A percentile compares a stretch with the other conserved stretches of the same genome.
Evolutionary conservation across 2,329 filamentous ascomycete genomes (phyloP).

Genomic region (Talaromyces piceae): DNA sequence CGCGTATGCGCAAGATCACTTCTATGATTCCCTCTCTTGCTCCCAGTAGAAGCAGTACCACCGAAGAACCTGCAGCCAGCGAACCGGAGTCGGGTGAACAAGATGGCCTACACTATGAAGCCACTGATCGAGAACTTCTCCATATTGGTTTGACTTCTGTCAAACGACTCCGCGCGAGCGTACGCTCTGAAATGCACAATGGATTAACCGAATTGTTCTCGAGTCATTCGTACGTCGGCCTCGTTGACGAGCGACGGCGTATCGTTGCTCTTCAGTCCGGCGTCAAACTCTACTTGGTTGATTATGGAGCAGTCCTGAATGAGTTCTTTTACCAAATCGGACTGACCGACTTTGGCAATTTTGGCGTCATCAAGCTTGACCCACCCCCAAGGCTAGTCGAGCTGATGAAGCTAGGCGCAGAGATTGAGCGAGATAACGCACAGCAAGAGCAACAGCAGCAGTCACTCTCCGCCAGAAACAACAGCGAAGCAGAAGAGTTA

Average conservation of each 20-base stretch:
- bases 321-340: constrained; percentile 96
- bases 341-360: constrained; percentile 92
- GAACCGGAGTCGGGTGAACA: constrained; percentile 8
- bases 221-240: constrained; percentile 83
- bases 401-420: constrained; percentile 65
- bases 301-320: constrained; percentile 78
- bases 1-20: constrained; percentile 85
- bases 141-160: constrained; percentile 73
- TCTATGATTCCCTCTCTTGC: constrained; percentile 71
- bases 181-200: constrained; percentile 74
- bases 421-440: constrained; percentile 51
- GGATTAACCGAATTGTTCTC: constrained; percentile 81
- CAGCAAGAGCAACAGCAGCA: no score
- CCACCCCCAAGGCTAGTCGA: constrained; percentile 65
- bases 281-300: constrained; percentile 83
- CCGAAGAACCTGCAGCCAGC: constrained; percentile 9
- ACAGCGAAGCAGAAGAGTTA: constrained; percentile 45
- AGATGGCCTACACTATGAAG: constrained; percentile 62
- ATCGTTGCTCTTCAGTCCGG: constrained; percentile 90
- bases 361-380: constrained; percentile 72
- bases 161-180: constrained; percentile 71
- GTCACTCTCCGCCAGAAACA: constrained; percentile 4
- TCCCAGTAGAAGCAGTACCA: constrained; percentile 25
- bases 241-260: constrained; percentile 79
- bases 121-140: constrained; percentile 59